Evolutionary conservation across 208 protist genomes (phyloP).

Genomic region (Trypanosoma congolense): DNA sequence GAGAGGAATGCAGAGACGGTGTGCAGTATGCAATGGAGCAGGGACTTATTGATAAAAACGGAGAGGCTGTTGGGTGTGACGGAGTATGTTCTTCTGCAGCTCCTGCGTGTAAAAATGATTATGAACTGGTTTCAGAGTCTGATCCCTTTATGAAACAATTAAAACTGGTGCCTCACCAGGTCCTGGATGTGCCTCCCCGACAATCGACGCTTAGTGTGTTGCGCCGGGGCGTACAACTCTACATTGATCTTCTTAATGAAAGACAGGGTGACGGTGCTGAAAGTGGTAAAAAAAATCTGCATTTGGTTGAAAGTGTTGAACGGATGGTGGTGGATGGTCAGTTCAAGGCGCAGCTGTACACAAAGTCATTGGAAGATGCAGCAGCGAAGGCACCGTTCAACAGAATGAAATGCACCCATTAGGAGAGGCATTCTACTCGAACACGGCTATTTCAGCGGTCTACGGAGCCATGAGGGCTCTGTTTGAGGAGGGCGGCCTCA

Average conservation of each 20-base stretch:
- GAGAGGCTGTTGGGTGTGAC: slow-evolving; percentile 25
- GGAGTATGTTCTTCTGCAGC: slow-evolving; percentile 24
- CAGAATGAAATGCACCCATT: not conserved
- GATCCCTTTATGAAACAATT: slow-evolving; percentile 28
- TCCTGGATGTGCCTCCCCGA: slow-evolving; percentile 14
- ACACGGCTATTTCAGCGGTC: slow-evolving; percentile 14
- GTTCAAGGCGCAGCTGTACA: slow-evolving; percentile 20
- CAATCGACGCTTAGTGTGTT: slow-evolving; percentile 24
- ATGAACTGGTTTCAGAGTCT: slow-evolving; percentile 20
- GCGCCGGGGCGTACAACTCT: slow-evolving; percentile 21
- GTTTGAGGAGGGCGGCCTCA: slow-evolving; percentile 23
- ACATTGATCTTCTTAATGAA: slow-evolving; percentile 26
- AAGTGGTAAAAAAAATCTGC: not conserved
- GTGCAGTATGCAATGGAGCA: slow-evolving; percentile 33
- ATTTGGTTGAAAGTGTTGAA: slow-evolving; percentile 19
- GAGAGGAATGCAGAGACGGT: slow-evolving; percentile 25
- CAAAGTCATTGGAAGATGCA: not conserved
- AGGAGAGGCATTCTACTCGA: slow-evolving; percentile 12
- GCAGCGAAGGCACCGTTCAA: not conserved
- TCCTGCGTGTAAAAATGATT: slow-evolving; percentile 20
- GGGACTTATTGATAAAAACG: slow-evolving; percentile 39
- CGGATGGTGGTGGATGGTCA: slow-evolving; percentile 1
- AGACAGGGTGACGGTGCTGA: not conserved
- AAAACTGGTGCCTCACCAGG: slow-evolving; percentile 15
- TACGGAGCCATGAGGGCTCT: slow-evolving; percentile 17